phyloP scores from a whole-genome alignment of 1,284 basidiomycete species.

The Ustanciosporium gigantosporum region DNA sequence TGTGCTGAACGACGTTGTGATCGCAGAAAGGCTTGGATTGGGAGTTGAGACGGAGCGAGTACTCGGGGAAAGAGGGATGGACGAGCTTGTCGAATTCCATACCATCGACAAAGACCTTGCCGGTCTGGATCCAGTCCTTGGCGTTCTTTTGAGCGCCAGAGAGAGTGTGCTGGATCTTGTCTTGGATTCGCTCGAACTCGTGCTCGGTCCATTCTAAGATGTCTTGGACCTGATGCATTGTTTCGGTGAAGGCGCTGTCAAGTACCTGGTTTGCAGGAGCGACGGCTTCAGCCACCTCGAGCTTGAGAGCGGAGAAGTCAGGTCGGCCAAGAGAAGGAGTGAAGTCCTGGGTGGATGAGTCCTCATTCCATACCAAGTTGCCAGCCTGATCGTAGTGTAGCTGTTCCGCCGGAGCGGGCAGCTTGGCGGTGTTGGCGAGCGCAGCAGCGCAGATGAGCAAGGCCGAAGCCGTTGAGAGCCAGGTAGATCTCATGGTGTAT shows the following conservation, averaged over 20 bases:
- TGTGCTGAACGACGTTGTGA: constrained; percentile 78
- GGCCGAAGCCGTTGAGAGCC: constrained; percentile 49
- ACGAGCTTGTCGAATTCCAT: constrained; percentile 70
- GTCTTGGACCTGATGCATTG: constrained; percentile 43
- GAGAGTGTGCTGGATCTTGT: constrained; percentile 28
- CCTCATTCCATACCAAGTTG: constrained; percentile 45
- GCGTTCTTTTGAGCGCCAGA: constrained; percentile 27
- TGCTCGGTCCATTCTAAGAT: constrained; percentile 60
- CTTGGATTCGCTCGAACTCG: constrained; percentile 38
- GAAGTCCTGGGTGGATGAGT: constrained; percentile 7
- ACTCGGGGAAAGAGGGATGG: constrained; percentile 71
- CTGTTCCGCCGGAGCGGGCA: constrained; percentile 41
- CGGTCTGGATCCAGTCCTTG: constrained; percentile 41
- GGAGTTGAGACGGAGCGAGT: constrained; percentile 69
- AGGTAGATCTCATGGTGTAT: constrained; percentile 46
- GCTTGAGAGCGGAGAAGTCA: constrained; percentile 35
- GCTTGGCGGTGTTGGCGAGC: constrained; percentile 36
- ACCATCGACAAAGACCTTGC: constrained; percentile 62
- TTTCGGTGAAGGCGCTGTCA: constrained; percentile 60
- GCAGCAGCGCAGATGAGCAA: constrained; percentile 47
- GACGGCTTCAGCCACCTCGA: constrained; percentile 21
- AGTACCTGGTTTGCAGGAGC: constrained; percentile 64
- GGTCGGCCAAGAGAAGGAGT: constrained; percentile 39
- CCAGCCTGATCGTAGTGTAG: constrained; percentile 44
- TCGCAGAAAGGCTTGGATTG: constrained; percentile 69